phyloP scores from a whole-genome alignment of 1,139 yeast genomes.

The Blastobotrys malaysiensis region DNA sequence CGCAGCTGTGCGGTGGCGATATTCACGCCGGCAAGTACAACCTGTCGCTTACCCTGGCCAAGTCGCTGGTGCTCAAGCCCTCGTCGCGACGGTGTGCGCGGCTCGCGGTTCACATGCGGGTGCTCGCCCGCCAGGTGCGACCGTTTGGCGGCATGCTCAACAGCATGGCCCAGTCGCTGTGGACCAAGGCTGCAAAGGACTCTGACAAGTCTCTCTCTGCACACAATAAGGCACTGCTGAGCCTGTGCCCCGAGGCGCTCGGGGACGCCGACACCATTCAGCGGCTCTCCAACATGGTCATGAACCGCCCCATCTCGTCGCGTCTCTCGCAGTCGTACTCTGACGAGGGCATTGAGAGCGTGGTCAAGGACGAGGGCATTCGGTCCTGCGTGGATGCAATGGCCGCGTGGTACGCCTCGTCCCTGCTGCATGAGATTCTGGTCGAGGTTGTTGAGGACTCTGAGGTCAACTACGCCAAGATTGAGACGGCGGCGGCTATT shows the following conservation, averaged over 20 bases:
- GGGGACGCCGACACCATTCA: slow-evolving; percentile 21
- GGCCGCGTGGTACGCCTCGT: slow-evolving; percentile 30
- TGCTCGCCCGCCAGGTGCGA: slow-evolving; percentile 14
- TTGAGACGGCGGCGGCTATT: slow-evolving; percentile 24
- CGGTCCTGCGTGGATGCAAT: slow-evolving; percentile 29
- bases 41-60: slow-evolving; percentile 27
- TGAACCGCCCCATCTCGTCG: slow-evolving; percentile 16
- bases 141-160: slow-evolving; percentile 2
- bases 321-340: slow-evolving; percentile 17
- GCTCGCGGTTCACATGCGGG: slow-evolving; percentile 31
- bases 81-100: slow-evolving; percentile 27
- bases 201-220: slow-evolving; percentile 3
- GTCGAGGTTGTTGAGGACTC: slow-evolving; percentile 20
- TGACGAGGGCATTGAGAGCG: slow-evolving; percentile 26
- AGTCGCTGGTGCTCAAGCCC: slow-evolving; percentile 27
- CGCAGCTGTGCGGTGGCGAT: slow-evolving; percentile 39
- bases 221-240: slow-evolving; percentile 5
- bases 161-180: slow-evolving; percentile 4
- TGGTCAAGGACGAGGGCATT: slow-evolving; percentile 25
- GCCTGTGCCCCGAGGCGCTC: slow-evolving; percentile 16
- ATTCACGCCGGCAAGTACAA: slow-evolving; percentile 22
- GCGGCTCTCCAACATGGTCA: slow-evolving; percentile 25
- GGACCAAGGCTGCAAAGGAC: slow-evolving; percentile 7
- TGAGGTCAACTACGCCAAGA: slow-evolving; percentile 17
- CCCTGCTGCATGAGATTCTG: slow-evolving; percentile 25